Base-by-base conservation (phyloP, 441 rosid species). In the Mallotus japonicus region DNA sequence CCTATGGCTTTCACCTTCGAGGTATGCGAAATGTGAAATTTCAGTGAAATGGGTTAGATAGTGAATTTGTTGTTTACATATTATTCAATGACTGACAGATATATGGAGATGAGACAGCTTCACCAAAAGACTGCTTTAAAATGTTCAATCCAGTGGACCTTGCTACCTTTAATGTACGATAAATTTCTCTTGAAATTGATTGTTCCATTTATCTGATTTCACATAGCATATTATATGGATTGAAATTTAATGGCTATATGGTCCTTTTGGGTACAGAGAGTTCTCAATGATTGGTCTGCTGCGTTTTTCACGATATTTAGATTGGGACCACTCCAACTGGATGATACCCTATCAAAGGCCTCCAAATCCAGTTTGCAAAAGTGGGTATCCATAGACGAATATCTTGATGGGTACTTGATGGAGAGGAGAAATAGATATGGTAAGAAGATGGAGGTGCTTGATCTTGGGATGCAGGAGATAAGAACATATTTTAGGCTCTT, bases 1-100 rank as follows among this genome's bases (percentile, higher is more conserved):
- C 99, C 99, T 32, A 89, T 93, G 98, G 92, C 98, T 73, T 96
- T 93, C 85, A 93, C 98, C 83, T 96, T 96, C 70, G 99, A 96
- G 99, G 99, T 93, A 67, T 77, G 87, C 78, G 65, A 67, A 67
- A 67, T 69, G 76, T n/a, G 9, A 78, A 54, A 44, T 47, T 54
- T 68, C 66, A 61, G 49, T 22, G n/a, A 11, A 73, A 54, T 58
- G 65, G 16, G 61, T 77, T 34, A 20, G 32, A 46, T 49, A 64
- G 54, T 69, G 69, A 47, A 28, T 73, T n/a, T 80, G 37, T 70
- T 20, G 8, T 57, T 69, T 34, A 55, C 34, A 59, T 40, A 59
- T 69, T 59, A 17, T 34, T 69, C 12, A 58, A 32, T 76, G 50
- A 34, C 17, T 70, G 67, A 46, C 92, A 96, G 99, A 92, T 96